These are phyloP conservation scores for Filosporella fistucella DNA, from an alignment of 495 filamentous ascomycete species.

Conservation along the genomic window DNA sequence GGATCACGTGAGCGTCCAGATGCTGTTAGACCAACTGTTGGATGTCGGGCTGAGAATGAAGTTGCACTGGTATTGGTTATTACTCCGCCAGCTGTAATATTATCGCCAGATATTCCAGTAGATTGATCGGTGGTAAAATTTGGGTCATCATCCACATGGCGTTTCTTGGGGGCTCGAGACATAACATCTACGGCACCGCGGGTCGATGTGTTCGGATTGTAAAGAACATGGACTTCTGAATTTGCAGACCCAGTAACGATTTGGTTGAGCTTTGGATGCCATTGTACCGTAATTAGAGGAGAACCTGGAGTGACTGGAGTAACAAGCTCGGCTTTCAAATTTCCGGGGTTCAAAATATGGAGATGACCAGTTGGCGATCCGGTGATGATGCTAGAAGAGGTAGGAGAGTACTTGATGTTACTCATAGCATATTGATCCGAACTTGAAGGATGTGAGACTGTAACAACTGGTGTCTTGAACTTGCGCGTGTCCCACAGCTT, in stretches of 20 bases:
- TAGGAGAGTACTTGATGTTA: conserved; percentile 86
- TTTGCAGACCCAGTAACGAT: conserved; percentile 92
- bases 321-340: conserved; percentile 74
- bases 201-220: conserved; percentile 75
- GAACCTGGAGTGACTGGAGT: conserved; percentile 81
- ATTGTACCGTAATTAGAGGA: conserved; percentile 77
- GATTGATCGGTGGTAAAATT: conserved; percentile 77
- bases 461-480: conserved; percentile 82
- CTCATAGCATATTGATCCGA: conserved; percentile 76
- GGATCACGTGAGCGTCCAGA: conserved; percentile 79
- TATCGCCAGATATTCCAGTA: conserved; percentile 75
- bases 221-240: conserved; percentile 82
- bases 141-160: conserved; percentile 91
- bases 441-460: conserved; percentile 74
- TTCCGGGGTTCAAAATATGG: conserved; percentile 89
- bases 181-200: conserved; percentile 85
- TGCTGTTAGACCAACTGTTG: conserved; percentile 67
- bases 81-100: conserved; percentile 64
- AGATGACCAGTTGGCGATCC: conserved; percentile 84
- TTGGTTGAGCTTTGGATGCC: conserved; percentile 94
- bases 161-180: conserved; percentile 87
- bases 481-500: conserved; percentile 96
- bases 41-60: conserved; percentile 61
- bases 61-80: conserved; percentile 36
- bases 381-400: conserved; percentile 75